phyloP scores from a whole-genome alignment of 2,329 filamentous ascomycete species.

The Colletotrichum plurivorum region DNA sequence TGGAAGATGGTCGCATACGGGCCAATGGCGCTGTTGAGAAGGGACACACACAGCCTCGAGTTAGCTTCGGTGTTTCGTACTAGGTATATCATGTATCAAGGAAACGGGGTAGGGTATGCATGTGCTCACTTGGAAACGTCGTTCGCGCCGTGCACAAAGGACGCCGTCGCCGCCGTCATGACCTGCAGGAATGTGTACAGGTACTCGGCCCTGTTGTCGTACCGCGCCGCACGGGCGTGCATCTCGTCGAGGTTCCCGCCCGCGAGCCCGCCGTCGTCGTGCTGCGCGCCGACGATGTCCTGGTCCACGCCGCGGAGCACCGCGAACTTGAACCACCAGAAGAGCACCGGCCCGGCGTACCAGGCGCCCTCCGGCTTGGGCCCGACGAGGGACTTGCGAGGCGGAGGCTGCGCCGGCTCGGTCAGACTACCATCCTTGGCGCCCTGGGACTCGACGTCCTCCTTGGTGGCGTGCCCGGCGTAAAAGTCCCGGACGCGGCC shows the following conservation, averaged over 20 bases:
- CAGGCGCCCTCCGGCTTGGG: conserved; percentile 59
- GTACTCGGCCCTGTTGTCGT: conserved; percentile 73
- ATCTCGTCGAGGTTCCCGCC: conserved; percentile 65
- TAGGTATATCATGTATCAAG: neutral
- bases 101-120: neutral
- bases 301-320: conserved; percentile 63
- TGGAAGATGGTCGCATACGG: conserved; percentile 74
- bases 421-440: conserved; percentile 52
- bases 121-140: conserved; percentile 67
- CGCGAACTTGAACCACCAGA: conserved; percentile 58
- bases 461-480: conserved; percentile 67
- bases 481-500: conserved; percentile 66
- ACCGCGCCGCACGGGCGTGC: conserved; percentile 70
- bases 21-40: conserved; percentile 61
- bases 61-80: too few relatives aligned
- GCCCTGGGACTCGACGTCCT: conserved; percentile 60
- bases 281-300: conserved; percentile 56
- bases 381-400: conserved; percentile 49
- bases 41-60: too few relatives aligned
- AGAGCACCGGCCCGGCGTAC: conserved; percentile 58
- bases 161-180: conserved; percentile 72
- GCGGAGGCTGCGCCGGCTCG: conserved; percentile 49
- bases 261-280: conserved; percentile 55
- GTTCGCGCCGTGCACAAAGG: conserved; percentile 76
- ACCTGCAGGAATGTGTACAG: conserved; percentile 72